Conservation (phyloP, 306 rosid genomes). For the Begonia masoniana region DNA sequence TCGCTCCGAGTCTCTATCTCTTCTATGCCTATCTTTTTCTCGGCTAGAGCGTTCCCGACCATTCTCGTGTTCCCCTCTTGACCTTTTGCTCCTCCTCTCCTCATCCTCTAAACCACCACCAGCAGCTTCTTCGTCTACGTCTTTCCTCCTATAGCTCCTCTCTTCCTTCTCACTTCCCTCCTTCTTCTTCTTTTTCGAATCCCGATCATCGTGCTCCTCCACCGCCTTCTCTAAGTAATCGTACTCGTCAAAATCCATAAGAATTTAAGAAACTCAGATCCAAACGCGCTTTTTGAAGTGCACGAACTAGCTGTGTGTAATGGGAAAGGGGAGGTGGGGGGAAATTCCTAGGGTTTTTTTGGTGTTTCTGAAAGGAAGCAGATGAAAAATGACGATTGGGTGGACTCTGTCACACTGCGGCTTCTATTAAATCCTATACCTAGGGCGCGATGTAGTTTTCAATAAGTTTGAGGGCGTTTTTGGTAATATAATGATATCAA, state of each 20-base stretch:
- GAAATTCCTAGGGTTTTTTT: too few relatives aligned
- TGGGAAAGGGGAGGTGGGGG: too few relatives aligned
- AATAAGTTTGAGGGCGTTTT: too few relatives aligned
- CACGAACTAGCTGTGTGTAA: too few relatives aligned
- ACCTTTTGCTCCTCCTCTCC: conserved; percentile 43
- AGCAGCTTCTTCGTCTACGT: conserved; percentile 34
- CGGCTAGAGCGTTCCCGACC: conserved; percentile 23
- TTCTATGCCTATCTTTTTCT: conserved; percentile 32
- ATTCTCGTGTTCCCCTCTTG: conserved; percentile 56
- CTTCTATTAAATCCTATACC: too few relatives aligned
- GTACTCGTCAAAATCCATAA: conserved; percentile 95
- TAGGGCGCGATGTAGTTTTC: too few relatives aligned
- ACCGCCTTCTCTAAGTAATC: conserved; percentile 93
- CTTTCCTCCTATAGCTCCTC: conserved; percentile 57
- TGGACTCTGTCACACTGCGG: too few relatives aligned
- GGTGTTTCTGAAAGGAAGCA: too few relatives aligned
- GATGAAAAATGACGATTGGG: too few relatives aligned
- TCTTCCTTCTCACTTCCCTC: conserved; percentile 41
- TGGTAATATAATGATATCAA: too few relatives aligned
- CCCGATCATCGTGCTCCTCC: conserved; percentile 60
- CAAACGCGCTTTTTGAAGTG: too few relatives aligned
- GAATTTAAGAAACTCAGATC: conserved; percentile 12
- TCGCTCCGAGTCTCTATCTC: conserved; percentile 35
- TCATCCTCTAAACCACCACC: conserved; percentile 25
- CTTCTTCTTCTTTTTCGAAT: conserved; percentile 39